Evolutionary conservation across 1,284 basidiomycete genomes (phyloP).

Genomic region (Cerrena zonata): DNA sequence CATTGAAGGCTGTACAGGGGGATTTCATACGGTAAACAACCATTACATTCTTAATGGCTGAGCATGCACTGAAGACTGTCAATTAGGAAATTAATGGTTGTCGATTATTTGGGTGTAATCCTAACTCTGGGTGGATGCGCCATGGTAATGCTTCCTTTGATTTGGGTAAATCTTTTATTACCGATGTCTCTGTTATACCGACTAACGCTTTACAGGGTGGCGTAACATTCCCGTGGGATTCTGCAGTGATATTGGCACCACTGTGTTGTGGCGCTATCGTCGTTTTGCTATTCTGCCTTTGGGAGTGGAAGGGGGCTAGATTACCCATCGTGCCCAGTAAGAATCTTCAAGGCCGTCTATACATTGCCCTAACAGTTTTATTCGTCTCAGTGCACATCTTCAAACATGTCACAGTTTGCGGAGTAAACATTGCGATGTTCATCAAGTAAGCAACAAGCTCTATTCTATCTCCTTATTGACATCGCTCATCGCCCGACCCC

Average conservation of each 20-base stretch:
- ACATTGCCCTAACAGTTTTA: background rate
- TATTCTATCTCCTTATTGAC: no score
- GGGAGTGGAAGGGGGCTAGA: constrained; percentile 66
- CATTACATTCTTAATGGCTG: no score
- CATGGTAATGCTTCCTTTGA: constrained; percentile 63
- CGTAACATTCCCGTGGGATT: constrained; percentile 63
- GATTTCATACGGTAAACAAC: constrained; percentile 39
- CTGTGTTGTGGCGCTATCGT: constrained; percentile 54
- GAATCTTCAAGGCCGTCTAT: constrained; percentile 12
- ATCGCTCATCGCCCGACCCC: no score
- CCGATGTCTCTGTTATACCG: constrained; percentile 5
- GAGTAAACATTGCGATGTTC: constrained; percentile 66
- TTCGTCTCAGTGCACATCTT: constrained; percentile 60
- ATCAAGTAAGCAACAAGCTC: constrained; percentile 48
- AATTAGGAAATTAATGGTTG: constrained; percentile 54
- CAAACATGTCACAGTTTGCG: constrained; percentile 60
- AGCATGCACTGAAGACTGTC: no score
- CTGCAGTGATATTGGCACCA: constrained; percentile 57
- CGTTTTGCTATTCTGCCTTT: constrained; percentile 55
- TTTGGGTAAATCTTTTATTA: constrained; percentile 49
- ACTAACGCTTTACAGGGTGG: constrained; percentile 45
- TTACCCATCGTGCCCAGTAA: constrained; percentile 67
- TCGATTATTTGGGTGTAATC: constrained; percentile 61
- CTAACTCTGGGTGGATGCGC: constrained; percentile 59
- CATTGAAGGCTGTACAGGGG: constrained; percentile 60